Base-by-base conservation (phyloP, 1,139 yeast genomes). In the Hemisphaericaspora xylanilytica region DNA sequence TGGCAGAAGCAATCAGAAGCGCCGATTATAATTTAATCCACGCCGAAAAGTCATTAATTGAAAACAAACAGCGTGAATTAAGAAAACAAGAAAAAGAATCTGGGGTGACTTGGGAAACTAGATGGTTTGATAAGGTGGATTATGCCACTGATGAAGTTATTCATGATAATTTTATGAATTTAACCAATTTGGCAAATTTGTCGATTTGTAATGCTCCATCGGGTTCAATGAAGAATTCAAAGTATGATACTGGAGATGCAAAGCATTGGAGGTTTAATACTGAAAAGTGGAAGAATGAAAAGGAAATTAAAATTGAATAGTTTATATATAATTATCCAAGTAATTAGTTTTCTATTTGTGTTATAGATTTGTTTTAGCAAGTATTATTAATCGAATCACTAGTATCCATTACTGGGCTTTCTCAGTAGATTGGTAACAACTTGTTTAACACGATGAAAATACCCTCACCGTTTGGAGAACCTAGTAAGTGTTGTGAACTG, bases 1-100 rank as follows among this genome's bases (percentile, higher is more conserved):
- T 90, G 26, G 95, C 96, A 1, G 87, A 75, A n/a, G 97, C 97
- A 12, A 84, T 88, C 50, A 77, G 72, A 45, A 62, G 67, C 32
- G 83, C 90, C 32, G 85, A 89, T 59, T 86, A 75, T 59, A 88
- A 86, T 50, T 61, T 74, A 48, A 87, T 89, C 51, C 81, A 81
- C 53, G 65, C 67, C 46, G 89, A 85, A 54, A 90, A 90, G 70
- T 71, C 88, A 12, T 67, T 70, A 57, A 75, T 90, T 51, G 97
- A 90, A 65, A 84, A 85, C 56, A 75, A 70, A 28, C 96, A 90
- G 68, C 80, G 97, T 53, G 90, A 80, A 35, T 59, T 82, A 61
- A 79, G 97, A 58, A 81, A 79, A 63, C 59, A 70, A 45, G 97
- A 90, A 63, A 65, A 66, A 45, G 85, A 73, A 34, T 61, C 73